These are phyloP conservation scores for Komagataella pastoris DNA, from an alignment of 805 yeast species.

Conservation along the genomic window DNA sequence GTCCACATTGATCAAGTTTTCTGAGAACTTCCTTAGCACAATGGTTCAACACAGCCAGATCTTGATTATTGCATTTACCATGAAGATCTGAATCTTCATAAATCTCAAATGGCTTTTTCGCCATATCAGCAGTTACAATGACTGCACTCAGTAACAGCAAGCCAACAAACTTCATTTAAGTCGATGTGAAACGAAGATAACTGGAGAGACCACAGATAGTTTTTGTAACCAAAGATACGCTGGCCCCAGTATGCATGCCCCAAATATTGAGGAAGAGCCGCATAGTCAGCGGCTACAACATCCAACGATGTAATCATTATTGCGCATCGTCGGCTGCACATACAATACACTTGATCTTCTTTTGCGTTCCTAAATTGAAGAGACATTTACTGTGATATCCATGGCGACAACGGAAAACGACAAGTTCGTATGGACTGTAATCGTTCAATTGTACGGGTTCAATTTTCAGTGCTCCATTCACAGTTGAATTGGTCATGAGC, in stretches of 20 bases:
- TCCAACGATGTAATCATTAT: neutral
- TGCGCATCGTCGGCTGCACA: neutral
- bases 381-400: constrained; percentile 51
- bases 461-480: neutral
- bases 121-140: neutral
- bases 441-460: neutral
- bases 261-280: neutral
- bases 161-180: neutral
- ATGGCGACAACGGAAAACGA: constrained; percentile 53
- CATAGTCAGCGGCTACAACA: neutral
- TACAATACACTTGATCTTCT: neutral
- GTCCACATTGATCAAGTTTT: constrained; percentile 34
- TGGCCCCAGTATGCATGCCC: neutral
- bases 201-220: neutral
- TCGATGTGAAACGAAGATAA: neutral
- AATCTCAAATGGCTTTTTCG: neutral
- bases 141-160: neutral
- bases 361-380: constrained; percentile 18
- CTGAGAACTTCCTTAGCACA: constrained; percentile 34
- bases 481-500: constrained; percentile 2
- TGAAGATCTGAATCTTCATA: neutral
- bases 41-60: constrained; percentile 23
- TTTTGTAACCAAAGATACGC: neutral
- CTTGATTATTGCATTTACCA: constrained; percentile 14
- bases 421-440: constrained; percentile 17